phyloP scores from a whole-genome alignment of 495 filamentous ascomycete genomes.

The Thozetella sp. region DNA sequence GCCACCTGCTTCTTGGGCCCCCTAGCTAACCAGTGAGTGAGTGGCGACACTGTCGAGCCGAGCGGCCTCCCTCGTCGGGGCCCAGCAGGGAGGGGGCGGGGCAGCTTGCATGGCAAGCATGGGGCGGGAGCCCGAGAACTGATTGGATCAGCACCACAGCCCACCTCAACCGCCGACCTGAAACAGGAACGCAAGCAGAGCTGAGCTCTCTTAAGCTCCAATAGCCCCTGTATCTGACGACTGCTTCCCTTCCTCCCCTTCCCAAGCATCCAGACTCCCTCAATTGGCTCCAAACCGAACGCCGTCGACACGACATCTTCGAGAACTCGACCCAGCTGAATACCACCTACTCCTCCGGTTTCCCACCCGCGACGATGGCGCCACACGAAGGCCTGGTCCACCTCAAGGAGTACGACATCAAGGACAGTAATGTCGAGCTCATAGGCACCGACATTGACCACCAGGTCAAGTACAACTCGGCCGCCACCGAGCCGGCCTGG shows the following conservation, averaged over 20 bases:
- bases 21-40: too few relatives aligned
- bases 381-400: constrained; percentile 59
- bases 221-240: background rate
- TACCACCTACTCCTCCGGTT: background rate
- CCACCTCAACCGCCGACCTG: background rate
- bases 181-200: background rate
- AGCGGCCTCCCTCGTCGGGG: background rate
- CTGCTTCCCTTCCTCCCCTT: background rate
- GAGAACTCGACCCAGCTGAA: background rate
- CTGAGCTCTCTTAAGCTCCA: background rate
- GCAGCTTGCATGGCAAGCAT: background rate
- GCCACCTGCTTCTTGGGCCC: too few relatives aligned
- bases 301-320: background rate
- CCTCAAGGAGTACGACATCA: constrained; percentile 60
- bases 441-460: constrained; percentile 62
- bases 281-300: background rate
- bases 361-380: constrained; percentile 48
- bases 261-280: background rate
- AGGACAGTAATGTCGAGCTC: constrained; percentile 64
- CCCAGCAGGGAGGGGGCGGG: background rate
- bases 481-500: constrained; percentile 63
- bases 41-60: too few relatives aligned
- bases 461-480: constrained; percentile 63
- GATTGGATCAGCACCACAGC: background rate
- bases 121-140: background rate